Evolutionary conservation across 1,284 basidiomycete genomes (phyloP).

Genomic region (Takashimella tepidaria): DNA sequence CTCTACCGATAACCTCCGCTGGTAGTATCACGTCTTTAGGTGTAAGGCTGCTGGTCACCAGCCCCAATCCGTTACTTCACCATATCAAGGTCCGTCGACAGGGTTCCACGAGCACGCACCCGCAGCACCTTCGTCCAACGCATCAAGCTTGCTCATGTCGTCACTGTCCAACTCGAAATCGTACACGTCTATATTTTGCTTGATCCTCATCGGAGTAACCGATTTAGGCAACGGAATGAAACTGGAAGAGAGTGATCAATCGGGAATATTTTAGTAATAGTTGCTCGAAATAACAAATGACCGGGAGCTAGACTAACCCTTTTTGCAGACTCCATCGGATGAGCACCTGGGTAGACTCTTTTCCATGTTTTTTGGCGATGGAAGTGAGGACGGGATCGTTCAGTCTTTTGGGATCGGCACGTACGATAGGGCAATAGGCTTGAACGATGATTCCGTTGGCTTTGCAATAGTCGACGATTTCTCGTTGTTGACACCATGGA

Average conservation of each 20-base stretch:
- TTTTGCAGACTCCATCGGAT: constrained; percentile 78
- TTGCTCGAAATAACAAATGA: too few relatives aligned
- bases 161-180: constrained; percentile 61
- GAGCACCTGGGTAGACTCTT: constrained; percentile 65
- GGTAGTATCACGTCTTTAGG: too few relatives aligned
- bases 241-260: constrained; percentile 36
- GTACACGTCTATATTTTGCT: constrained; percentile 63
- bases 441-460: constrained; percentile 65
- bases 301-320: constrained; percentile 52
- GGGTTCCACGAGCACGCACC: constrained; percentile 68
- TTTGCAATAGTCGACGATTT: constrained; percentile 71
- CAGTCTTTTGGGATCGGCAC: constrained; percentile 53
- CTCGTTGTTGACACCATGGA: constrained; percentile 69
- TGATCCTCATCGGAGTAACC: constrained; percentile 61
- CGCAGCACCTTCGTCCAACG: constrained; percentile 58
- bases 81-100: constrained; percentile 48
- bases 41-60: too few relatives aligned
- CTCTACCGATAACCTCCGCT: too few relatives aligned
- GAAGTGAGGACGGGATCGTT: constrained; percentile 55
- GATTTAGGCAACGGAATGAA: constrained; percentile 72
- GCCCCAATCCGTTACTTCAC: too few relatives aligned
- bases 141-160: constrained; percentile 61
- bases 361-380: constrained; percentile 60
- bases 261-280: too few relatives aligned
- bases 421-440: constrained; percentile 70